These are phyloP conservation scores for Coniochaeta hoffmannii DNA, from an alignment of 2,329 filamentous ascomycete genomes.

Conservation along the genomic window DNA sequence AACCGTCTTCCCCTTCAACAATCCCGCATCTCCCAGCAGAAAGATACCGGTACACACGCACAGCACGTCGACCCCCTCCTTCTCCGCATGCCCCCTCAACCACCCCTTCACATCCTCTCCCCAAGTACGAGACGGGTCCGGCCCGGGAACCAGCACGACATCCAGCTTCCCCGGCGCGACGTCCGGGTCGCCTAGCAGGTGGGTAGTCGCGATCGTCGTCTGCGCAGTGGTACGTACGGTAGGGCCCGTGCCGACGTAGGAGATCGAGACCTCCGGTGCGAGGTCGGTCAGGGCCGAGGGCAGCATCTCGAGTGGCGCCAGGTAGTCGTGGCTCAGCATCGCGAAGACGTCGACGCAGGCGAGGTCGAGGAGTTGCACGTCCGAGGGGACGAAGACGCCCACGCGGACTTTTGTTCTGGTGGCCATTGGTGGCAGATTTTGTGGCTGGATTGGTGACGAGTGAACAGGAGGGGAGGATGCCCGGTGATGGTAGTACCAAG, in stretches of 20 bases:
- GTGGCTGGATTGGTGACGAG: no score
- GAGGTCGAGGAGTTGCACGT: constrained; percentile 40
- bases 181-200: constrained; percentile 31
- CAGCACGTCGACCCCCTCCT: constrained; percentile 36
- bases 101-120: constrained; percentile 30
- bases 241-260: constrained; percentile 32
- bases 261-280: constrained; percentile 23
- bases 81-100: constrained; percentile 29
- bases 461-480: no score
- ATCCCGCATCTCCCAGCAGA: constrained; percentile 38
- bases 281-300: constrained; percentile 29
- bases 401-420: constrained; percentile 25
- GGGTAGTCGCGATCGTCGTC: constrained; percentile 29
- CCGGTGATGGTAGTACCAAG: no score
- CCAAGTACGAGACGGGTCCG: constrained; percentile 29
- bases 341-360: constrained; percentile 43
- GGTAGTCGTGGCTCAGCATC: constrained; percentile 36
- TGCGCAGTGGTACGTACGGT: constrained; percentile 34
- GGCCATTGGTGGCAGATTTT: background rate
- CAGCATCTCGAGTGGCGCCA: constrained; percentile 22
- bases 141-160: constrained; percentile 42
- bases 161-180: constrained; percentile 44
- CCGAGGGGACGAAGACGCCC: constrained; percentile 42
- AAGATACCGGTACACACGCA: constrained; percentile 44
- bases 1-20: constrained; percentile 35